A percentile compares a stretch with the other conserved stretches of the same genome.
These are phyloP conservation scores for Metschnikowia arizonensis DNA, from an alignment of 805 yeast species.

Conservation along the genomic window DNA sequence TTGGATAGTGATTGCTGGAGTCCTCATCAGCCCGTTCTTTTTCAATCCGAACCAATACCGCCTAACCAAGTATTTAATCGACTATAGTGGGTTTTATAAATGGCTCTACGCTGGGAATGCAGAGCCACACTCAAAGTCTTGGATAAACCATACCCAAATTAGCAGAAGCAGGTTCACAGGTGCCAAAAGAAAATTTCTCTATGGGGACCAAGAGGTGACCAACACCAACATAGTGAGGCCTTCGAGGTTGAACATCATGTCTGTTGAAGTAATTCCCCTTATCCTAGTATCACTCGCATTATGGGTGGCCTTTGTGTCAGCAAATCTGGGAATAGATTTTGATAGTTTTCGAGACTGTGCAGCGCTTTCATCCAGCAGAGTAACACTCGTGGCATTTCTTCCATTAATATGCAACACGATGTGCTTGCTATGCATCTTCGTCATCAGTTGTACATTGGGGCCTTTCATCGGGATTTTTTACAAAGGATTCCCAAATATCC, in stretches of 20 bases:
- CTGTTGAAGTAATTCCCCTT: slow-evolving; percentile 40
- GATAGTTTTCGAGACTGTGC: slow-evolving; percentile 34
- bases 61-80: slow-evolving; percentile 93
- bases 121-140: slow-evolving; percentile 5
- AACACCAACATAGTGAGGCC: slow-evolving; percentile 48
- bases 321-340: slow-evolving; percentile 45
- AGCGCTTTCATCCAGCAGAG: slow-evolving; percentile 24
- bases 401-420: slow-evolving; percentile 46
- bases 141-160: slow-evolving; percentile 14
- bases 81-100: slow-evolving; percentile 88
- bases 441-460: slow-evolving; percentile 46
- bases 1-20: slow-evolving; percentile 88
- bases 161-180: slow-evolving; percentile 17
- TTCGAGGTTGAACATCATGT: slow-evolving; percentile 40
- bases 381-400: slow-evolving; percentile 41
- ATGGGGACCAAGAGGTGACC: slow-evolving; percentile 34
- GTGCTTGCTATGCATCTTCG: slow-evolving; percentile 35
- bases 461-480: slow-evolving; percentile 46
- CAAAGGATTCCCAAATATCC: slow-evolving; percentile 43
- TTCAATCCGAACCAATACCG: slow-evolving; percentile 98
- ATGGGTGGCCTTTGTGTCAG: slow-evolving; percentile 46
- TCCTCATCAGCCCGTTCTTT: slow-evolving; percentile 87
- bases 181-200: slow-evolving; percentile 9
- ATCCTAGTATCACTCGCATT: slow-evolving; percentile 32
- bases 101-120: slow-evolving; percentile 49